Conservation (phyloP, 176 grass and related monocot species). For the Avena insularis region DNA sequence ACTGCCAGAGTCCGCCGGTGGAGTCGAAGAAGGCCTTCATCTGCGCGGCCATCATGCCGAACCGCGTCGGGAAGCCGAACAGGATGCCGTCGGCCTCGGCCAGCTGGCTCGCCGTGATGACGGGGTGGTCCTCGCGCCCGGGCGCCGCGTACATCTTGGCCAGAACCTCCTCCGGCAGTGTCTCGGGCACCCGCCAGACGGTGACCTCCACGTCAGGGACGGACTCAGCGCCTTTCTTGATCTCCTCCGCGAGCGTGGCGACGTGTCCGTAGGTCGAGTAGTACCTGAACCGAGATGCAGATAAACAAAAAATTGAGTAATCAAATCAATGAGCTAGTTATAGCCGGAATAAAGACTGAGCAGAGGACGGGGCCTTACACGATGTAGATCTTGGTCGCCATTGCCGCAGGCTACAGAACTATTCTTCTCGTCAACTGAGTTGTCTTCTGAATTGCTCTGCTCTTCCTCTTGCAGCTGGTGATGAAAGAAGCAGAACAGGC, state of each 20-base stretch:
- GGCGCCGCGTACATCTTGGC: constrained; percentile 50
- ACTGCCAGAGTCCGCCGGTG: constrained; percentile 60
- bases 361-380: constrained; percentile 43
- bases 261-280: constrained; percentile 47
- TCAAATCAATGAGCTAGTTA: not conserved
- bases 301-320: not conserved
- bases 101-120: constrained; percentile 42
- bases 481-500: not conserved
- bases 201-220: constrained; percentile 41
- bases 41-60: constrained; percentile 66
- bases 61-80: constrained; percentile 57
- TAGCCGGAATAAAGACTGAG: not conserved
- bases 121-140: constrained; percentile 41
- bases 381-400: constrained; percentile 66
- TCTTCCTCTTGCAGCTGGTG: constrained; percentile 16
- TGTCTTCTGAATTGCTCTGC: not conserved
- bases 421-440: not conserved
- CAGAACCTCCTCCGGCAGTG: constrained; percentile 49
- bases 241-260: constrained; percentile 39
- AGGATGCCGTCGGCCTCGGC: constrained; percentile 43
- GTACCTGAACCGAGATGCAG: constrained; percentile 31
- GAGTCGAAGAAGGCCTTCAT: constrained; percentile 68
- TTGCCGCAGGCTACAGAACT: not conserved
- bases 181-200: constrained; percentile 50
- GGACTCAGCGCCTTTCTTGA: constrained; percentile 39